Percentiles rank a stretch among this genome's conserved stretches.
Evolutionary conservation across 177 flowering plant genomes (phyloP).

Genomic region (Vitis hybrid): DNA sequence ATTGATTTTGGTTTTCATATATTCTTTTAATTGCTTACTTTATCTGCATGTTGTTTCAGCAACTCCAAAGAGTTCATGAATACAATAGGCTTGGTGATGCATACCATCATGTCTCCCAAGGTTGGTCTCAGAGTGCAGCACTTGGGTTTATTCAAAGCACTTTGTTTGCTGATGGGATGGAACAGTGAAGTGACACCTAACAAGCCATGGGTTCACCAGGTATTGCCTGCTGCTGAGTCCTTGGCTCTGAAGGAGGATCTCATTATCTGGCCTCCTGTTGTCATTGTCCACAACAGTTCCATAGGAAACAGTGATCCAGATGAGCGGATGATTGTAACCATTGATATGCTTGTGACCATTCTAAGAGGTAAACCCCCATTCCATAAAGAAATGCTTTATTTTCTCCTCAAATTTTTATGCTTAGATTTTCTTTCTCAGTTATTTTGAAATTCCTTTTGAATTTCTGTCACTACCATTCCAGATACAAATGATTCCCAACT

Average conservation of each 20-base stretch:
- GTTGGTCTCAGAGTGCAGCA: conserved; percentile 29
- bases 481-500: neutral
- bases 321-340: conserved; percentile 25
- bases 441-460: neutral
- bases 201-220: conserved; percentile 22
- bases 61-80: conserved; percentile 23
- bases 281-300: conserved; percentile 56
- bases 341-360: conserved; percentile 34
- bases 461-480: neutral
- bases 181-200: conserved; percentile 19
- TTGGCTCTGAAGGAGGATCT: conserved; percentile 55
- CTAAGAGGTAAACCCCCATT: conserved; percentile 41
- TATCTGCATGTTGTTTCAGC: conserved; percentile 20
- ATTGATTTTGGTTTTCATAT: neutral
- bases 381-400: neutral
- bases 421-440: neutral
- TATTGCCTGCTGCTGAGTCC: conserved; percentile 39
- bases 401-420: neutral
- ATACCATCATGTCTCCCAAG: conserved; percentile 18
- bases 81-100: conserved; percentile 28
- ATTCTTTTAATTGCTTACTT: conserved; percentile 5
- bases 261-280: conserved; percentile 73
- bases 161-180: conserved; percentile 47
- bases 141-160: conserved; percentile 44
- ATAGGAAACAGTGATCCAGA: conserved; percentile 27